Base-by-base conservation (phyloP, 257 asterid genomes). In the Agastache rugosa region DNA sequence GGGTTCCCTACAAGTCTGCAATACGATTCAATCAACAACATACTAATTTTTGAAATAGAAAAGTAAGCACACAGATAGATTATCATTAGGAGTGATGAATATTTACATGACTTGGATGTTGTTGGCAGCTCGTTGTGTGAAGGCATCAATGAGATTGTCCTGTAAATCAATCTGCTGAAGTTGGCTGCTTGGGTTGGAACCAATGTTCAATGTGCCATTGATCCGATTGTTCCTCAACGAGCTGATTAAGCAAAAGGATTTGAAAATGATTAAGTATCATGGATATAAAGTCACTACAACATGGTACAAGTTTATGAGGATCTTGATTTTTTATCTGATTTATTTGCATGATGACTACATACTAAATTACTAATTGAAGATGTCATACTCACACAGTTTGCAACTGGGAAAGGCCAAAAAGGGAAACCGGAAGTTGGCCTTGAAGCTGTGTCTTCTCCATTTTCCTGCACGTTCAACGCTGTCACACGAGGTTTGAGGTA, bases 311-410 rank as follows among this genome's bases (percentile, higher is more conserved):
- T n/a, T n/a, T n/a, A 31, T 45, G 16, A 45, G 0, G 20, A 47
- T 5, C 54, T 14, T 47, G 19, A 15, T 45, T 12, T 42, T 45
- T 47, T 19, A 47, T 16, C 9, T 12, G 54, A 47, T 48, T 48
- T 48, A 11, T 44, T 16, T 45, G 53, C 53, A 45, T 45, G 15
- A 11, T 45, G 53, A 16, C 2, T 12, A 6, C 1, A 14, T 3
- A 45, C 44, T 31, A 2, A 4, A n/a, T n/a, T 3, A 45, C 44
- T 14, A 15, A 48, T 14, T 5, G 4, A 56, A 56, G n/a, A 56
- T 29, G 27, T 69, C 20, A 79, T 89, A 79, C 90, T 87, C 78
- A 92, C 97, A 92, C 90, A 77, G 86, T 84, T 72, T 90, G 95
- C 92, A 92, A 65, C 82, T 88, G 93, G 77, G 14, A 50, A 67